These are phyloP conservation scores for Fusarium nematophilum DNA, from an alignment of 2,329 filamentous ascomycete genomes.

Conservation along the genomic window DNA sequence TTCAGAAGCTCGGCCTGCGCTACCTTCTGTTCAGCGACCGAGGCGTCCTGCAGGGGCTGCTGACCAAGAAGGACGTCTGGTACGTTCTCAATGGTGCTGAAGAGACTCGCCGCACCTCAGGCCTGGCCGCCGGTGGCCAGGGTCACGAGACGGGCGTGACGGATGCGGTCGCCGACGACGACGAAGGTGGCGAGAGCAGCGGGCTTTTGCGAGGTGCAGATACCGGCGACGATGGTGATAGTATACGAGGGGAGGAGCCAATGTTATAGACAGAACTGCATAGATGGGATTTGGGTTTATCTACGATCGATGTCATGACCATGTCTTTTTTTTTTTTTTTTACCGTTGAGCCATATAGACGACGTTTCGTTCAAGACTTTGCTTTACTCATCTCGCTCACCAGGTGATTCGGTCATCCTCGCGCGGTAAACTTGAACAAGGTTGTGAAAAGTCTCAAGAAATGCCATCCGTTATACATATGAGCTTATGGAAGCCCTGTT, in stretches of 20 bases:
- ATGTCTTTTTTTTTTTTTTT: constrained; percentile 1
- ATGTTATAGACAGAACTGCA: constrained; percentile 37
- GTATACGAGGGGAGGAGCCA: constrained; percentile 41
- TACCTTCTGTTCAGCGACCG: constrained; percentile 90
- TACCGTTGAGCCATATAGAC: constrained; percentile 9
- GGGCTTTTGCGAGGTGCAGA: constrained; percentile 55
- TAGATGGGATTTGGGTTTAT: constrained; percentile 12
- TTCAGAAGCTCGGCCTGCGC: constrained; percentile 90
- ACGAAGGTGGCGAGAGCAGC: constrained; percentile 53
- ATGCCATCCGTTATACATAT: constrained; percentile 5
- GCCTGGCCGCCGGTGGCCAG: constrained; percentile 26
- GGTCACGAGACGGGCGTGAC: constrained; percentile 49
- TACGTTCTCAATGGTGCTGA: constrained; percentile 86
- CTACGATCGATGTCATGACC: constrained; percentile 8
- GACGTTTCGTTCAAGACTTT: background rate
- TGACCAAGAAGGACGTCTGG: constrained; percentile 99
- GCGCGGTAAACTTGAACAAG: background rate
- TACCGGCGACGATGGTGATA: constrained; percentile 49
- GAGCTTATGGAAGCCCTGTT: constrained; percentile 4
- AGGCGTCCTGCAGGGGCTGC: constrained; percentile 82
- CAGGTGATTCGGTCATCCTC: too few relatives aligned
- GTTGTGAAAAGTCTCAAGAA: too few relatives aligned
- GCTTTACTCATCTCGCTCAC: too few relatives aligned
- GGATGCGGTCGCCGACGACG: constrained; percentile 46
- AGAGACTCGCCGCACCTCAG: constrained; percentile 62